phyloP scores from a whole-genome alignment of 2,329 filamentous ascomycete species.

The Bisporella sp. region DNA sequence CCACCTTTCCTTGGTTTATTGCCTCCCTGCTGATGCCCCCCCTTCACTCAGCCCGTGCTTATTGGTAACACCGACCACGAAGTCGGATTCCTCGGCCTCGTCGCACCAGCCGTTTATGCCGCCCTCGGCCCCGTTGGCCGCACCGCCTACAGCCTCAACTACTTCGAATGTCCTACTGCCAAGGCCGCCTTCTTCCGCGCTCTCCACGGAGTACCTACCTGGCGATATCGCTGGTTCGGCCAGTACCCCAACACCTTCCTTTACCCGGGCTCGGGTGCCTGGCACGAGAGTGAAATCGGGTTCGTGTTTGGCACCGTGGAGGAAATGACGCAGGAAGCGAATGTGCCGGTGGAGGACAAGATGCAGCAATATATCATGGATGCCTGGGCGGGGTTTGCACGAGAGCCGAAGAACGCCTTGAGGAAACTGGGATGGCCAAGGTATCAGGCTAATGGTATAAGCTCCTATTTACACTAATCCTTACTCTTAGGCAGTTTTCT shows the following conservation, averaged over 20 bases:
- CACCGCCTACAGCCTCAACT: background rate
- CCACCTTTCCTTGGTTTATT: background rate
- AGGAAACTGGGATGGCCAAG: too few species aligned
- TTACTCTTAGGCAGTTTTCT: too few species aligned
- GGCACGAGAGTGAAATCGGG: conserved; percentile 25
- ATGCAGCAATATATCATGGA: too few species aligned
- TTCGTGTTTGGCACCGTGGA: conserved; percentile 23
- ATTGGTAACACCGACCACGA: conserved; percentile 22
- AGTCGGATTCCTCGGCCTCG: conserved; percentile 16
- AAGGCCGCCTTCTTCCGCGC: conserved; percentile 1
- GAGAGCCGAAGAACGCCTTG: too few species aligned
- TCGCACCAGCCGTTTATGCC: conserved; percentile 10
- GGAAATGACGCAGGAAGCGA: too few species aligned
- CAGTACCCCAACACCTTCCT: conserved; percentile 27
- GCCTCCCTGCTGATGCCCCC: too few species aligned
- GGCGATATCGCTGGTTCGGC: conserved; percentile 27
- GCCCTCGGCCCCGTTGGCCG: conserved; percentile 8
- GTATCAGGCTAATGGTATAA: too few species aligned
- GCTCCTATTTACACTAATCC: too few species aligned
- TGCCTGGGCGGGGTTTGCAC: too few species aligned
- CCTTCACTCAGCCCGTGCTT: conserved; percentile 17
- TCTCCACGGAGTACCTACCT: conserved; percentile 10
- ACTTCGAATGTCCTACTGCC: background rate
- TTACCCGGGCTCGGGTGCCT: conserved; percentile 22
- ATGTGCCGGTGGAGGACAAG: too few species aligned